phyloP scores from a whole-genome alignment of 306 rosid genomes.

The Cucurbita pepo region DNA sequence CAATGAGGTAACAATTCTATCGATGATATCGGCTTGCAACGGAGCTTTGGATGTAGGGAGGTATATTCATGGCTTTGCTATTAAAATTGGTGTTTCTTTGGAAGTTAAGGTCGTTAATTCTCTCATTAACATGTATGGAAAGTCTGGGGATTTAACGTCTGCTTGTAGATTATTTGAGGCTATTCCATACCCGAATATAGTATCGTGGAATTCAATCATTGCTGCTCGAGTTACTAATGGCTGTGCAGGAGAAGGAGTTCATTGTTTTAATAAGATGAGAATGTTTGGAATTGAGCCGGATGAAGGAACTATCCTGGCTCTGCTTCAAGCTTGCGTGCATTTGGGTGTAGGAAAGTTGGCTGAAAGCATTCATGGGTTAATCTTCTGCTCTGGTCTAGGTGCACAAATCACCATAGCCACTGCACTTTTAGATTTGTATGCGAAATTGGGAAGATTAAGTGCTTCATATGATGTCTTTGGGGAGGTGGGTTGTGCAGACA shows the following conservation, averaged over 20 bases:
- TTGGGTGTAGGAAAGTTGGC: conserved; percentile 30
- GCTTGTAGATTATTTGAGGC: conserved; percentile 38
- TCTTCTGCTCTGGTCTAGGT: conserved; percentile 26
- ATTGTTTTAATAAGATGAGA: conserved; percentile 40
- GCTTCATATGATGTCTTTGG: conserved; percentile 32
- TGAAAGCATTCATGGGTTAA: conserved; percentile 41
- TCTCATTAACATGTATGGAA: conserved; percentile 57
- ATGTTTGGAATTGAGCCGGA: conserved; percentile 30
- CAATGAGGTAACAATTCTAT: conserved; percentile 43
- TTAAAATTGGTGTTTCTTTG: conserved; percentile 36
- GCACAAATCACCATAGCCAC: conserved; percentile 30
- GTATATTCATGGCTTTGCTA: conserved; percentile 41
- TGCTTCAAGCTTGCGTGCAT: conserved; percentile 49
- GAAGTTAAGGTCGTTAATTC: conserved; percentile 47
- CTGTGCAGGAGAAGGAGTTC: conserved; percentile 22
- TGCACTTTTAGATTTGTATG: conserved; percentile 37
- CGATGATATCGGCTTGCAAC: conserved; percentile 43
- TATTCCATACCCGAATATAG: conserved; percentile 24
- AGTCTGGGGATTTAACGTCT: conserved; percentile 25
- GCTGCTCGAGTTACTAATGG: conserved; percentile 30
- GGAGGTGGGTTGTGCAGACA: conserved; percentile 41
- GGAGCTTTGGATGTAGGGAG: conserved; percentile 26
- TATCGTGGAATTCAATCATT: conserved; percentile 63
- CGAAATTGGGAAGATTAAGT: conserved; percentile 52
- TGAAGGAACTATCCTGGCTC: conserved; percentile 42